Evolutionary conservation across 306 rosid species (phyloP), one percentile per base, ranked within the genome.

Genomic region (Macrotyloma uniflorum): DNA sequence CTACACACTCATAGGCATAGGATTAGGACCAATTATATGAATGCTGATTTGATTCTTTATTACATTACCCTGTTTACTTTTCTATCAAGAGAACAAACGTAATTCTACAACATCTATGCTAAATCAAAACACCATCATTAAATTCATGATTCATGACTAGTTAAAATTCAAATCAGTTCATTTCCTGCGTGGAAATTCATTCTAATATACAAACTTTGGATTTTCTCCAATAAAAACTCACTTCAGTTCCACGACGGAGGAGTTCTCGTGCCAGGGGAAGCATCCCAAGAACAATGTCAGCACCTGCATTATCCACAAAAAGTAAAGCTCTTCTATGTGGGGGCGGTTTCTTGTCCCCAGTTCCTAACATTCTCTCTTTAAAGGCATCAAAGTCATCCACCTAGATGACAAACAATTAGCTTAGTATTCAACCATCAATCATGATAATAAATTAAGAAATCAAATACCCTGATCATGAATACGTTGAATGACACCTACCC

Each of bases 251-350:
- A 61, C 86, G 88, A 9, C 92, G 90, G 61, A 92, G 93, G 75
- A 92, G 93, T 83, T 92, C 97, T 80, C 96, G 85, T 28, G 96
- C 97, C 23, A 92, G 76, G 72, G 97, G 97, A 85, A 92, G 97
- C 97, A 92, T 92, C 84, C 97, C 97, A 36, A 92, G 83, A 81
- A 88, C 91, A 82, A 92, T 73, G 58, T 92, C 97, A 66, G 97
- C 97, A 59, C 97, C 97, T 20, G 97, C 38, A 81, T 92, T 92
- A 79, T 92, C 97, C 46, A 92, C 97, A 85, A 88, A 92, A 65
- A 90, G 93, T 78, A 92, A 86, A 82, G 96, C 97, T 84, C 96
- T 87, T 83, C 79, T 85, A 80, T 92, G 96, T 55, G 89, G 91
- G n/a, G 35, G 55, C 42, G 83, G 89, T 64, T 85, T 87, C 78